These are phyloP conservation scores for Sindora glabra DNA, from an alignment of 306 rosid genomes.

Conservation along the genomic window DNA sequence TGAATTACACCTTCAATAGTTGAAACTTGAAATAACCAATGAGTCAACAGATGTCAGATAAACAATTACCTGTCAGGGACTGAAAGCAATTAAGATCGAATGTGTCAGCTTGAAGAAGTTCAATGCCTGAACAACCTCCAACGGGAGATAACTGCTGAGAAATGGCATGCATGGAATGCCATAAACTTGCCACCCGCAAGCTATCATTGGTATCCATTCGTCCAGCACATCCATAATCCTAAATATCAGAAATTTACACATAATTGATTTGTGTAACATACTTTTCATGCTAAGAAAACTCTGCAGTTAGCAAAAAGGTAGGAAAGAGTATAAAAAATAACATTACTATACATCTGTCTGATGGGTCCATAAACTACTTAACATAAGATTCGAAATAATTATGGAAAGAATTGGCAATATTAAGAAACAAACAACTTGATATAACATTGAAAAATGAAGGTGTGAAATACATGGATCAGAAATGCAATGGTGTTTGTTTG, in stretches of 20 bases:
- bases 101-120: constrained; percentile 86
- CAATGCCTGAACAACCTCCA: constrained; percentile 69
- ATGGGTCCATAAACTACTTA: background rate
- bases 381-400: background rate
- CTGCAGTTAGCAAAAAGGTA: too few species aligned
- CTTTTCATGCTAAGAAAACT: background rate
- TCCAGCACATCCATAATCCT: constrained; percentile 85
- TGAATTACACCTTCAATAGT: background rate
- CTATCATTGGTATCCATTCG: constrained; percentile 94
- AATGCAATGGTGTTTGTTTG: too few species aligned
- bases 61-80: constrained; percentile 58
- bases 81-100: constrained; percentile 96
- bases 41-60: background rate
- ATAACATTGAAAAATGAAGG: background rate
- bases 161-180: constrained; percentile 99
- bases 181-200: constrained; percentile 88
- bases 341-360: background rate
- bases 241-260: background rate
- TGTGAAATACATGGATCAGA: too few species aligned
- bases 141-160: constrained; percentile 86
- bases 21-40: background rate
- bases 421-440: background rate
- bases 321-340: background rate
- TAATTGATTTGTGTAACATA: background rate
- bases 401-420: background rate